A percentile compares a stretch with the other conserved stretches of the same genome.
Evolutionary conservation across 1,284 basidiomycete species (phyloP).

Genomic region (Tilletia caries): DNA sequence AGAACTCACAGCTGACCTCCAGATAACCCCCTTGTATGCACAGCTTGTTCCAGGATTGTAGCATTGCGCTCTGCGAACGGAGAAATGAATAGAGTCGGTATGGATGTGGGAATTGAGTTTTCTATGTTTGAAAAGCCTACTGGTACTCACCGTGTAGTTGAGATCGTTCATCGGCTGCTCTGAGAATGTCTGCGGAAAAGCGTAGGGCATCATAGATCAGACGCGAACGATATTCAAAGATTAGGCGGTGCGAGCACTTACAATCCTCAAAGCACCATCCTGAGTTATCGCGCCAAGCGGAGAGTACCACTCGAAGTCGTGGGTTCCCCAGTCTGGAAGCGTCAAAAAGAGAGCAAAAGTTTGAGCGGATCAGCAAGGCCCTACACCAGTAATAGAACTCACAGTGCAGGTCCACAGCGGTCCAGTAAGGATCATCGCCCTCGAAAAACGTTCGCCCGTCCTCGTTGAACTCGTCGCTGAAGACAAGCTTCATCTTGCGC

Average conservation of each 20-base stretch:
- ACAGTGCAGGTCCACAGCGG: constrained; percentile 61
- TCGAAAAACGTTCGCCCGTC: constrained; percentile 64
- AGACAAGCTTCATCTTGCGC: constrained; percentile 61
- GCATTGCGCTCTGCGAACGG: too few relatives aligned
- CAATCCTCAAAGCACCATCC: constrained; percentile 72
- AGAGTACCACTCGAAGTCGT: constrained; percentile 60
- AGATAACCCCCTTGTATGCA: constrained; percentile 53
- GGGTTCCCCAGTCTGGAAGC: not conserved
- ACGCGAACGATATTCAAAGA: too few relatives aligned
- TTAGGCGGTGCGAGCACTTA: too few relatives aligned
- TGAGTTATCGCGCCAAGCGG: constrained; percentile 75
- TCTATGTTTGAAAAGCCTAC: constrained; percentile 65
- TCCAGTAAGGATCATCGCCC: constrained; percentile 51
- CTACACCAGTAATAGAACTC: constrained; percentile 57
- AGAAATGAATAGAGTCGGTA: too few relatives aligned
- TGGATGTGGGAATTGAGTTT: constrained; percentile 29
- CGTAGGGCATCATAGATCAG: too few relatives aligned
- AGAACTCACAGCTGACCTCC: constrained; percentile 62
- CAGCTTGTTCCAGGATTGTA: constrained; percentile 47
- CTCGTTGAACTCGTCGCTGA: constrained; percentile 69
- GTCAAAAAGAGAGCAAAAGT: not conserved
- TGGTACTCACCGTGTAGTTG: constrained; percentile 59
- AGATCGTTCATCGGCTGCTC: constrained; percentile 41
- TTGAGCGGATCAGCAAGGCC: not conserved
- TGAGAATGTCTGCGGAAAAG: constrained; percentile 54